Evolutionary conservation across 805 yeast genomes (phyloP).

Genomic region (Wickerhamomyces alni): DNA sequence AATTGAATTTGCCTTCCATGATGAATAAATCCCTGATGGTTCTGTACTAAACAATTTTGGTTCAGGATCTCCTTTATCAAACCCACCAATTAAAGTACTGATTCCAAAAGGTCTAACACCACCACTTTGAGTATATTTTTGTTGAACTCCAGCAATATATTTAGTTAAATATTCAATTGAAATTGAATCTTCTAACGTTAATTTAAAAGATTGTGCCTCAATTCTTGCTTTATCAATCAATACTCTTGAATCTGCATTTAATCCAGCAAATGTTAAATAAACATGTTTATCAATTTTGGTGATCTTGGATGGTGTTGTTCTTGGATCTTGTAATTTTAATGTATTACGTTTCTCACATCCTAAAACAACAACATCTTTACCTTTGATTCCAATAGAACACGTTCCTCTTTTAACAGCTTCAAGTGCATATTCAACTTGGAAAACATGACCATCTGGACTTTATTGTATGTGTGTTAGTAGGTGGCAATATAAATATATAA

Average conservation of each 20-base stretch:
- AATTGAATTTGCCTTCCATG: constrained; percentile 97
- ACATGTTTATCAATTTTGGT: constrained; percentile 88
- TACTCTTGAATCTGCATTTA: constrained; percentile 97
- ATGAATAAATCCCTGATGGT: constrained; percentile 94
- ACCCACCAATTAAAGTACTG: constrained; percentile 92
- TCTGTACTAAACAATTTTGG: constrained; percentile 93
- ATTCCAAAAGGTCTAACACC: constrained; percentile 98
- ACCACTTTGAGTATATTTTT: constrained; percentile 93
- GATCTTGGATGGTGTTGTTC: constrained; percentile 93
- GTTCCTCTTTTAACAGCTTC: constrained; percentile 99
- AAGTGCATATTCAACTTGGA: constrained; percentile 96
- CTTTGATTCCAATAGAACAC: constrained; percentile 96
- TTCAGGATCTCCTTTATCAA: constrained; percentile 74
- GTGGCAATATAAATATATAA: constrained; percentile 5
- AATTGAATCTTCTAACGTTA: constrained; percentile 93
- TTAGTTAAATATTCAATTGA: constrained; percentile 86
- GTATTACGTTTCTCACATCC: constrained; percentile 98
- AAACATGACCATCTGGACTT: constrained; percentile 97
- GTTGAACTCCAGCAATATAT: constrained; percentile 97
- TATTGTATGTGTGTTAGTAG: background rate
- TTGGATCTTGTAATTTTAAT: constrained; percentile 89
- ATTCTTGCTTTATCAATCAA: constrained; percentile 92
- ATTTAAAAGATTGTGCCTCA: constrained; percentile 91
- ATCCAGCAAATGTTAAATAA: constrained; percentile 91
- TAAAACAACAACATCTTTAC: constrained; percentile 78